A percentile compares a stretch with the other conserved stretches of the same genome.
Conservation (phyloP, 306 rosid genomes). For the Pueraria montana region DNA sequence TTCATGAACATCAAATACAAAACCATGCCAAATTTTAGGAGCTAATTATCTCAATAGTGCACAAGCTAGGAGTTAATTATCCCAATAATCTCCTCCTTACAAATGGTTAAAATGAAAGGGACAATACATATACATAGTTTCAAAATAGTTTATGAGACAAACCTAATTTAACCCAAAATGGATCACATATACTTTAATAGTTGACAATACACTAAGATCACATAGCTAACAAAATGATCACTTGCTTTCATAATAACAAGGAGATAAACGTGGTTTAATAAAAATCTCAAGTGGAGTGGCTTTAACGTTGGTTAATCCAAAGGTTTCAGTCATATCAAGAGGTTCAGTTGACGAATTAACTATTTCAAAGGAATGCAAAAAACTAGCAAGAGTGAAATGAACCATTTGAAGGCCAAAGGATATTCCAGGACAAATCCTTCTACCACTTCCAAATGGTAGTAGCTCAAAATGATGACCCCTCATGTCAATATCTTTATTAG, state of each 20-base stretch:
- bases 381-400: slow-evolving; percentile 16
- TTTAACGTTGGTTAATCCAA: slow-evolving; percentile 34
- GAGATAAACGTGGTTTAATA: slow-evolving; percentile 29
- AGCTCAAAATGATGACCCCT: slow-evolving; percentile 42
- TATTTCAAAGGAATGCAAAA: slow-evolving; percentile 10
- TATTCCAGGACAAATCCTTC: slow-evolving; percentile 43
- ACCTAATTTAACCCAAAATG: too few species aligned
- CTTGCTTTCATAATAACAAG: neutral
- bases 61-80: too few species aligned
- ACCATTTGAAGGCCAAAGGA: slow-evolving; percentile 8
- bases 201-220: neutral
- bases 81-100: too few species aligned
- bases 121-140: too few species aligned
- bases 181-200: neutral
- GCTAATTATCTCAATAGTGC: too few species aligned
- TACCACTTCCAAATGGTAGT: slow-evolving; percentile 52
- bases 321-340: slow-evolving; percentile 30
- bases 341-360: neutral
- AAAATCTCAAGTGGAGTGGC: slow-evolving; percentile 14
- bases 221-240: neutral
- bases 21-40: too few species aligned
- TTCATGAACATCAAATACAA: too few species aligned
- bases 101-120: too few species aligned
- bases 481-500: slow-evolving; percentile 43
- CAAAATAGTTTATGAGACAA: too few species aligned